Conservation (phyloP, 2,329 filamentous ascomycete genomes). For the Pleoardoris graminearum region DNA sequence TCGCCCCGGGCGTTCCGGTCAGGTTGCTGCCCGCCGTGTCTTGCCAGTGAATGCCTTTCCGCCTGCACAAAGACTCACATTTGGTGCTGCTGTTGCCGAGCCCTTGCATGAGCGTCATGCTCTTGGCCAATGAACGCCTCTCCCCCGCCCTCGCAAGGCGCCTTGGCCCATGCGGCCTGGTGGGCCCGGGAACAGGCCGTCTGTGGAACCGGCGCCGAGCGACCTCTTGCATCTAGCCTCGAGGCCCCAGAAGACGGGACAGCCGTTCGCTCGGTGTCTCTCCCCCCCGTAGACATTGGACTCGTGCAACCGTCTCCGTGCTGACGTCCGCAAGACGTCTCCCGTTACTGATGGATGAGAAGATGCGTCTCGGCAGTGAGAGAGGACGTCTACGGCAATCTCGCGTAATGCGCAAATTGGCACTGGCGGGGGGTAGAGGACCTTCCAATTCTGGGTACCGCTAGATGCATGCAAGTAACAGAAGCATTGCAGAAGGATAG, state of each 20-base stretch:
- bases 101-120: conserved; percentile 1
- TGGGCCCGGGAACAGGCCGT: not conserved
- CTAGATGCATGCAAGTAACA: not conserved
- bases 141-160: not conserved
- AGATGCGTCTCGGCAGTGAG: not conserved
- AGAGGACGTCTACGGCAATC: conserved; percentile 3
- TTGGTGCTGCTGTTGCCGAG: not conserved
- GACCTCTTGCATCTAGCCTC: not conserved
- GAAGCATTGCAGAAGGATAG: not conserved
- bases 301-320: not conserved
- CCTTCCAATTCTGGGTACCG: conserved; percentile 6
- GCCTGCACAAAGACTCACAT: not conserved
- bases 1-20: not conserved
- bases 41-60: not conserved
- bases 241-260: not conserved
- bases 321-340: not conserved
- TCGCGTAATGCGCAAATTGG: conserved; percentile 17
- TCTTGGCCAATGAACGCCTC: not conserved
- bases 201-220: not conserved
- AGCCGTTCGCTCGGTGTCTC: conserved; percentile 8
- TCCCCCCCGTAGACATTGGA: not conserved
- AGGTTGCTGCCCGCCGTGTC: not conserved
- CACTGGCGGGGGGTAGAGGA: not conserved
- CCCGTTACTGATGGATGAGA: not conserved
- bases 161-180: not conserved